Evolutionary conservation across 768 basidiomycete species (phyloP), one percentile per base, ranked within the genome.

Genomic region (Mycena vulgaris): DNA sequence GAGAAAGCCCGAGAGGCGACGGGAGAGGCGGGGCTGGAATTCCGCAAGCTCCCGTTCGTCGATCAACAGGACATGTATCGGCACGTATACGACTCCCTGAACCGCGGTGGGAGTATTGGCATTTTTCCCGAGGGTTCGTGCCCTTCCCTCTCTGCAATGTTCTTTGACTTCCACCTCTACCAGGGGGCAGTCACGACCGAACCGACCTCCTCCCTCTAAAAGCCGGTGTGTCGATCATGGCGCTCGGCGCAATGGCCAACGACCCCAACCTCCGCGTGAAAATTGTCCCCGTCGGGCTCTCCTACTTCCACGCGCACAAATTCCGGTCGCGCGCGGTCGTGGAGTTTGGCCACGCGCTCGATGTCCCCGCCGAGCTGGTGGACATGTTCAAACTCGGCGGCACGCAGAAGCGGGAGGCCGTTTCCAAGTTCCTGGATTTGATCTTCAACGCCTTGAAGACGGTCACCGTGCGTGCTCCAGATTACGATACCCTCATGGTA

Each of bases 401-500:
- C 7, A 78, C 84, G 19, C 87, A 92, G 75, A 99, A 99, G 82
- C 85, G 96, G 68, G 94, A 97, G 75, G 97, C 98, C 0, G 95
- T 96, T 55, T 87, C 91, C 21, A 93, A 93, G 76, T 89, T 99
- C 73, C 84, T 99, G 71, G 93, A 99, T 73, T 83, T 98, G 64
- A 92, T 98, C 60, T 98, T 97, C 75, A 94, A 98, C 75, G 93
- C 89, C 27, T 83, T 99, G 74, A 97, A 98, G 83, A 97, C 96
- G 0, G 98, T 99, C 45, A 99, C 98, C 0, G 89, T 99, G 63
- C 87, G 97, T 66, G 95, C 96, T 21, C 96, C 97, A 3, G 98
- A 99, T 79, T 99, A 95, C 79, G 98, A 99, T 74, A 99, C 97
- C 2, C 86, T 99, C 57, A 98, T 99, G 96, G 98, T 95, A 74